Conservation (phyloP, 805 yeast genomes). For the Schizosaccharomyces cryophilus region DNA sequence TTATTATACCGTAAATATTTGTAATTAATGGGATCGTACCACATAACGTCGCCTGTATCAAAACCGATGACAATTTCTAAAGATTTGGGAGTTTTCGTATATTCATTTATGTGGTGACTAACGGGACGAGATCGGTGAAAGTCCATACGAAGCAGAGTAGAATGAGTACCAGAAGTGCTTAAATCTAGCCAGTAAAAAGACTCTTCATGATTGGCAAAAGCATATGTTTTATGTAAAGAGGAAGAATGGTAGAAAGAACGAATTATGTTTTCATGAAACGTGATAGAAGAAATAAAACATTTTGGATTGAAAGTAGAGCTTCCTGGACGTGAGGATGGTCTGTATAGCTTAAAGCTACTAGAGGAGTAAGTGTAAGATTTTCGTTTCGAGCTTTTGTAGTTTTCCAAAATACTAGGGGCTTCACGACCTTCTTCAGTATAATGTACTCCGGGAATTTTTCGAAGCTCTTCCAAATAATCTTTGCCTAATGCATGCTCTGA, state of each 20-base stretch:
- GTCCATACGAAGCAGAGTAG: not conserved
- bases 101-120: conserved; percentile 16
- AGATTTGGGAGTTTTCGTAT: conserved; percentile 12
- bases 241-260: not conserved
- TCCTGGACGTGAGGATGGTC: not conserved
- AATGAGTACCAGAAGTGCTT: not conserved
- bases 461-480: not conserved
- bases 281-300: not conserved
- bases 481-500: not conserved
- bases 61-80: conserved; percentile 36
- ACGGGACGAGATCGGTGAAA: conserved; percentile 18
- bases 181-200: not conserved
- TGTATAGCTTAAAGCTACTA: not conserved
- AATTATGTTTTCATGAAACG: not conserved
- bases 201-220: not conserved
- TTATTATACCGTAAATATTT: conserved; percentile 30
- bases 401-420: not conserved
- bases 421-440: not conserved
- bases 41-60: conserved; percentile 39
- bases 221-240: not conserved
- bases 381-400: not conserved
- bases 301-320: not conserved
- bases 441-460: not conserved
- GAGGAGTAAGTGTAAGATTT: not conserved
- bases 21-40: conserved; percentile 30